Conservation (phyloP, 768 basidiomycete species). For the Pleurotus giganteus region DNA sequence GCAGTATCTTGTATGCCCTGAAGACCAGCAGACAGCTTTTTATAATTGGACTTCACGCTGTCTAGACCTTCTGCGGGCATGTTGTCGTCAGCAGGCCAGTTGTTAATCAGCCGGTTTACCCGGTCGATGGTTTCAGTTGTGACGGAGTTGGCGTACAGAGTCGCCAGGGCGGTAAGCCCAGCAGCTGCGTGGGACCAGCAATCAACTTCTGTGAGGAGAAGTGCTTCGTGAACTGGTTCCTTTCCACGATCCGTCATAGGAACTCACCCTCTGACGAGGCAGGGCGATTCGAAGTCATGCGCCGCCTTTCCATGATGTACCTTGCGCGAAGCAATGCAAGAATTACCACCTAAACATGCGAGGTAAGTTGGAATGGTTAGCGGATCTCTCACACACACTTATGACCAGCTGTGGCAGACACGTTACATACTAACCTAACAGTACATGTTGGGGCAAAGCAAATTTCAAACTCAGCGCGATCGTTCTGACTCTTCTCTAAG, state of each 20-base stretch:
- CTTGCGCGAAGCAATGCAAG: not conserved
- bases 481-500: too few species aligned
- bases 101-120: constrained; percentile 68
- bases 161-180: constrained; percentile 54
- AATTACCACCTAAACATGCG: not conserved
- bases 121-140: constrained; percentile 63
- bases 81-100: constrained; percentile 72
- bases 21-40: constrained; percentile 59
- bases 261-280: constrained; percentile 73
- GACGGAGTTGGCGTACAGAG: constrained; percentile 46
- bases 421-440: not conserved
- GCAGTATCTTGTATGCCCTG: constrained; percentile 58
- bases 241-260: not conserved
- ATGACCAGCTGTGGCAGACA: too few species aligned
- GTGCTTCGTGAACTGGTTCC: not conserved
- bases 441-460: not conserved
- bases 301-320: constrained; percentile 61
- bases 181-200: constrained; percentile 71
- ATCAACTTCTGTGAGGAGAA: constrained; percentile 56
- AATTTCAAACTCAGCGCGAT: constrained; percentile 8
- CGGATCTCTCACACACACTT: too few species aligned
- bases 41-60: constrained; percentile 57
- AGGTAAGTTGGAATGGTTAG: too few species aligned
- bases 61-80: constrained; percentile 68
- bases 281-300: constrained; percentile 58